Conservation (phyloP, 768 basidiomycete genomes). For the Heimioporus sp. region DNA sequence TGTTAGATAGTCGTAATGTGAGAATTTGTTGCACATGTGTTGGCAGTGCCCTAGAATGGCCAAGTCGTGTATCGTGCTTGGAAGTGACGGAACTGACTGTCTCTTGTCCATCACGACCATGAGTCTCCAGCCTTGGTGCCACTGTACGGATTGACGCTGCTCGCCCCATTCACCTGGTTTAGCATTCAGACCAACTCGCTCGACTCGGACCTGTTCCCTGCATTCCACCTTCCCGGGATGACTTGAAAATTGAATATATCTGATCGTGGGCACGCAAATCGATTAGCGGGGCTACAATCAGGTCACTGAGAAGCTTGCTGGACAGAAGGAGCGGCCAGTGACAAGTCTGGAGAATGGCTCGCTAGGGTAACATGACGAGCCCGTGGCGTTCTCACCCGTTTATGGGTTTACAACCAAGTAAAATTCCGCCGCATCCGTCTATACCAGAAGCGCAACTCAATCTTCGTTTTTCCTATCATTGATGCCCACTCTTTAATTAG, state of each 20-base stretch:
- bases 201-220: constrained; percentile 68
- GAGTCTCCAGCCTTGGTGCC: constrained; percentile 43
- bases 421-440: constrained; percentile 19
- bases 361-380: constrained; percentile 49
- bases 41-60: not conserved
- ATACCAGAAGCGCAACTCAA: constrained; percentile 26
- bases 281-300: constrained; percentile 92
- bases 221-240: constrained; percentile 52
- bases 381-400: constrained; percentile 23
- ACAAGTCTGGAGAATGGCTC: constrained; percentile 82
- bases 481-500: constrained; percentile 1
- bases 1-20: not conserved
- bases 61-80: not conserved
- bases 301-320: constrained; percentile 91
- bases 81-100: not conserved
- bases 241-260: constrained; percentile 43
- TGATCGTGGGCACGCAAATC: constrained; percentile 98
- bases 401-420: constrained; percentile 25
- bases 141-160: constrained; percentile 55
- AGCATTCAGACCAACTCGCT: constrained; percentile 57
- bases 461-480: constrained; percentile 8
- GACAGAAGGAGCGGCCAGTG: constrained; percentile 96
- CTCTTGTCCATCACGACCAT: constrained; percentile 16
- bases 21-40: not conserved
- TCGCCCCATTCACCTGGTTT: constrained; percentile 69